Conservation (phyloP, 768 basidiomycete genomes). For the Favolaschia claudopus region DNA sequence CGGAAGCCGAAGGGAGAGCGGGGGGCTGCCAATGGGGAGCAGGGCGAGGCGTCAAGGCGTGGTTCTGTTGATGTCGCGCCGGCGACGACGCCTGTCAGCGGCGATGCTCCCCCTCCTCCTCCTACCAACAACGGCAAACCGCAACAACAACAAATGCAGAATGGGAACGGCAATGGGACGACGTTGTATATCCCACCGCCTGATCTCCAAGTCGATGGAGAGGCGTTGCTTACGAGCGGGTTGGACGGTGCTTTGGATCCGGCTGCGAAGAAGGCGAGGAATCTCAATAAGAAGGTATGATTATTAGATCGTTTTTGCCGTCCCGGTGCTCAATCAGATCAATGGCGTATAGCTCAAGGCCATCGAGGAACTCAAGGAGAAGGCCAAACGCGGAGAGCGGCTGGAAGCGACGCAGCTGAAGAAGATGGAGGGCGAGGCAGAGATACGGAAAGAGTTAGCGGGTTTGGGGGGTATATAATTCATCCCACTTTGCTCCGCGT, state of each 20-base stretch:
- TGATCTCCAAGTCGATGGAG: conserved; percentile 32
- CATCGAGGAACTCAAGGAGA: conserved; percentile 98
- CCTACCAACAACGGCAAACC: conserved; percentile 24
- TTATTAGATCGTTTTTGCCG: conserved; percentile 14
- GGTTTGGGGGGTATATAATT: conserved; percentile 36
- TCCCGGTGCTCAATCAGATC: neutral
- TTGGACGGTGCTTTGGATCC: conserved; percentile 73
- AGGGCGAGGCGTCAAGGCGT: conserved; percentile 44
- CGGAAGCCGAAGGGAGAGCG: conserved; percentile 44
- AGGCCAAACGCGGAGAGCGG: conserved; percentile 86
- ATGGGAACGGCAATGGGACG: conserved; percentile 19
- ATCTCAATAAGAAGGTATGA: conserved; percentile 92
- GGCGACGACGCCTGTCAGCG: conserved; percentile 33
- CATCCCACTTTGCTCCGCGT: neutral
- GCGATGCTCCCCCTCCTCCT: neutral
- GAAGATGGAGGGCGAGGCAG: conserved; percentile 94
- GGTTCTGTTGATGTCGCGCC: conserved; percentile 38
- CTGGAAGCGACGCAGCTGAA: conserved; percentile 94
- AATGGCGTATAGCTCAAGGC: conserved; percentile 80
- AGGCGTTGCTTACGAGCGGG: conserved; percentile 59
- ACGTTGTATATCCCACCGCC: conserved; percentile 28
- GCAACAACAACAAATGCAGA: conserved; percentile 1
- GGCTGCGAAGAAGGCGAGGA: conserved; percentile 90
- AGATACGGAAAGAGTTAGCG: conserved; percentile 83
- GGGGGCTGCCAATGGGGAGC: conserved; percentile 35